Evolutionary conservation across 2,329 filamentous ascomycete species (phyloP), one percentile per base, ranked within the genome.

Genomic region (Delphinella strobiligena): DNA sequence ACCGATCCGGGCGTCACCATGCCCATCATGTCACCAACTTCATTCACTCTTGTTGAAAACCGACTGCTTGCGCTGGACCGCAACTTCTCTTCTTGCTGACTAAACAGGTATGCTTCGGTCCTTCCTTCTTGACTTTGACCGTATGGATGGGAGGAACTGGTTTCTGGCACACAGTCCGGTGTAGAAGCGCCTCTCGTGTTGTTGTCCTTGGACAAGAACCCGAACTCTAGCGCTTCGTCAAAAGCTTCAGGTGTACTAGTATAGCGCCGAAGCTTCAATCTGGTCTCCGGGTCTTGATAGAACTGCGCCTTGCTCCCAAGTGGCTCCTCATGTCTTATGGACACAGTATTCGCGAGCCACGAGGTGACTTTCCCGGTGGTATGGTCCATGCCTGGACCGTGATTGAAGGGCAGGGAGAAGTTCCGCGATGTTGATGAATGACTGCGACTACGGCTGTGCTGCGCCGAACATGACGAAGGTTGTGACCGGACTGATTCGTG

Each of bases 221-320:
- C 89, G 60, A 93, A 95, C 56, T 93, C 84, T 38, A 96, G 75
- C 1, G 85, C 87, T 61, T 96, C 89, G 55, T 96, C 89, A 51
- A 96, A 96, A 56, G 93, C 94, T 49, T 93, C 84, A 1, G 88
- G 82, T 1, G 87, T 93, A 5, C 84, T 82, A 15, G 94, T 73
- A 52, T 88, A 94, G 5, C 85, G 78, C 10, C 87, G 78, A 15
- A 96, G 67, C 61, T 93, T 94, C 51, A 85, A 70, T 24, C 89
- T 76, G 30, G 88, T 85, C 55, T 93, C 84, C 0, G 87, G 86
- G 51, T 95, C 87, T 56, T 86, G 84, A 54, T 94, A 95, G 61
- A 94, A 82, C 29, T 83, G 46, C 10, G 49, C 44, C 14, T 18
- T 18, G 7, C 19, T 19, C 15, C 22, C 22, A 7, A 7, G 22